Percentiles rank a stretch among this genome's conserved stretches.
Conservation (phyloP, 306 rosid species). For the Vigna mungo region DNA sequence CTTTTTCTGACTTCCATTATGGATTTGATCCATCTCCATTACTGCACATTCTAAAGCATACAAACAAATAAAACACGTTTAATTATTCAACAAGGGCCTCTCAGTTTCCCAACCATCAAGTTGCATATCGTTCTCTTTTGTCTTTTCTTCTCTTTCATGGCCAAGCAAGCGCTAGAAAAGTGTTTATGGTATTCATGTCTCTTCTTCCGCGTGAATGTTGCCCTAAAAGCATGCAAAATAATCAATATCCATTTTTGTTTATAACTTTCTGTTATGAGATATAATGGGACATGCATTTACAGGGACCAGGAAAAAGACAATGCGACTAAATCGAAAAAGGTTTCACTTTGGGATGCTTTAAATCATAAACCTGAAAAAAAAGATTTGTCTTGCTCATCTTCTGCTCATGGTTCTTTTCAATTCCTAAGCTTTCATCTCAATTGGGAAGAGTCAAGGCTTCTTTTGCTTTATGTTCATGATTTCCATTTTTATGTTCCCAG, state of each 20-base stretch:
- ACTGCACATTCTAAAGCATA: not conserved
- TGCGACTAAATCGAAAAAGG: conserved; percentile 33
- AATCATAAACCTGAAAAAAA: conserved; percentile 27
- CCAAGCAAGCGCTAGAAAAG: conserved; percentile 14
- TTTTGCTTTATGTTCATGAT: not conserved
- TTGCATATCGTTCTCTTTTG: not conserved
- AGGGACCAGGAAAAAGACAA: conserved; percentile 47
- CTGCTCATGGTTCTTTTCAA: conserved; percentile 68
- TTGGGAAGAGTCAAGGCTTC: not conserved
- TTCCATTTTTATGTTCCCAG: conserved; percentile 44
- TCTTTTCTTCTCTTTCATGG: conserved; percentile 49
- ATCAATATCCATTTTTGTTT: not conserved
- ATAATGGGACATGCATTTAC: conserved; percentile 8
- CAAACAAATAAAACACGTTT: not conserved
- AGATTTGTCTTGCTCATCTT: conserved; percentile 50
- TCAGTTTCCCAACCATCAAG: conserved; percentile 16
- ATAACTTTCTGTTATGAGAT: conserved; percentile 20
- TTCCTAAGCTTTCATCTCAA: conserved; percentile 38
- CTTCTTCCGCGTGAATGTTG: not conserved
- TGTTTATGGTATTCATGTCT: conserved; percentile 53
- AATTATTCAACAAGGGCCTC: not conserved
- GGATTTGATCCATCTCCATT: not conserved
- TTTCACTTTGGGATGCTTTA: conserved; percentile 26
- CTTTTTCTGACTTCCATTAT: not conserved
- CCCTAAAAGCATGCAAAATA: not conserved